These are phyloP conservation scores for Chlamydomonas sp. DNA, from an alignment of 139 green algal genomes.

Conservation along the genomic window DNA sequence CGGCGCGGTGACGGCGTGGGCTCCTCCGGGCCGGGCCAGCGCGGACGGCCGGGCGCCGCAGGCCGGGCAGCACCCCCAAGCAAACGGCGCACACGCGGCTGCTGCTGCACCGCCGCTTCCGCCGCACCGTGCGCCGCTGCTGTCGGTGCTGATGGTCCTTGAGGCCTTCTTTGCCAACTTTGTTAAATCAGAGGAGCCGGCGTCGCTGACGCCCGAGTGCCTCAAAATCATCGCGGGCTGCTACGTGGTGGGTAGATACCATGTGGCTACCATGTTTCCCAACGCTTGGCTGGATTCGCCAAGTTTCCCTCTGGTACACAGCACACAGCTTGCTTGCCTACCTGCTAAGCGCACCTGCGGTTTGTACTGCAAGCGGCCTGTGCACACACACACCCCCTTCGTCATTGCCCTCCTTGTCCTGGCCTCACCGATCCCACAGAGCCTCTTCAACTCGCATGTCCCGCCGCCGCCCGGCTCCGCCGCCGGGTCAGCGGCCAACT, in stretches of 20 bases:
- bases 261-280: too few species aligned
- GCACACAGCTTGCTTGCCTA: too few species aligned
- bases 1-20: too few species aligned
- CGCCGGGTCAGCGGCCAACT: neutral
- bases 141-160: slow-evolving; percentile 40
- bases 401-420: too few species aligned
- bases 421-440: neutral
- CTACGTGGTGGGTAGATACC: slow-evolving; percentile 8
- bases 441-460: neutral
- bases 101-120: too few species aligned
- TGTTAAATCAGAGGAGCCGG: neutral
- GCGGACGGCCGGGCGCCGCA: neutral
- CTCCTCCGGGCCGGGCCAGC: too few species aligned
- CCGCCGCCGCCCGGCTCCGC: neutral
- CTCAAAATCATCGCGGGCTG: slow-evolving; percentile 4
- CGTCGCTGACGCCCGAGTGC: slow-evolving; percentile 5
- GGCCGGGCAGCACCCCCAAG: neutral
- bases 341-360: too few species aligned
- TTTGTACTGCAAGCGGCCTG: too few species aligned
- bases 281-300: neutral
- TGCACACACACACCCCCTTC: too few species aligned
- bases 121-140: slow-evolving; percentile 12
- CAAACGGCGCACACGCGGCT: neutral
- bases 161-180: slow-evolving; percentile 53
- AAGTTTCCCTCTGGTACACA: too few species aligned